These are phyloP conservation scores for Trichoderma reesei DNA, from an alignment of 495 filamentous ascomycete genomes.

Conservation along the genomic window DNA sequence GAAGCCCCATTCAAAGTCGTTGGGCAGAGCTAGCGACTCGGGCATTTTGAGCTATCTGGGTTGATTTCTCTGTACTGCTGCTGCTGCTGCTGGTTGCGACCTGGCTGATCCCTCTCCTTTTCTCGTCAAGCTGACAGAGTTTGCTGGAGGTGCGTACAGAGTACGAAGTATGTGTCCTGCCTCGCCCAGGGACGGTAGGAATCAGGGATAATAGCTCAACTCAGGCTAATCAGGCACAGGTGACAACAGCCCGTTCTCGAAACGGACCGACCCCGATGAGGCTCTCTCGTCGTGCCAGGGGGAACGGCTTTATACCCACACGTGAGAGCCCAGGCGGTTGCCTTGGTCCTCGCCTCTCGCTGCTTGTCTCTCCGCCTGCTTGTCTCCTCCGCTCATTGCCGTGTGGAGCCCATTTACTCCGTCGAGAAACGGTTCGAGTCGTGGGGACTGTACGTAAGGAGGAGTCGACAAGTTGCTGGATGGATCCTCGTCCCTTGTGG, in stretches of 20 bases:
- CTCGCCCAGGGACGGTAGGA: neutral
- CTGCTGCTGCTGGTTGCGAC: neutral
- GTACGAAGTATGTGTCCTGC: neutral
- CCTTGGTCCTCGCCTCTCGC: neutral
- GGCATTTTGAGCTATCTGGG: neutral
- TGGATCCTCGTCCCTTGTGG: too few species aligned
- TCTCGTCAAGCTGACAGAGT: neutral
- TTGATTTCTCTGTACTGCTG: too few species aligned
- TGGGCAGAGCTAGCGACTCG: constrained; percentile 14
- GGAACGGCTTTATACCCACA: constrained; percentile 1
- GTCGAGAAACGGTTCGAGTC: neutral
- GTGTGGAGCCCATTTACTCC: neutral
- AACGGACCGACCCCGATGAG: constrained; percentile 5
- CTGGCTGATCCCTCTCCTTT: neutral
- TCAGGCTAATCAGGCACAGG: constrained; percentile 1
- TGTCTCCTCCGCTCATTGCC: neutral
- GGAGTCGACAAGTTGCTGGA: neutral
- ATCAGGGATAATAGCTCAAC: neutral
- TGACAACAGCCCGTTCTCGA: neutral
- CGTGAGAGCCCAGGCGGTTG: neutral
- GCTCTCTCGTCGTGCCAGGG: neutral
- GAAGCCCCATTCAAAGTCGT: constrained; percentile 42
- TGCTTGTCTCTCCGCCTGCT: too few species aligned
- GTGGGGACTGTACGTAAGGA: too few species aligned
- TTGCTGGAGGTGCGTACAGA: neutral